Evolutionary conservation across 1,284 basidiomycete species (phyloP), one percentile per base, ranked within the genome.

Genomic region (Tilletia walkeri): DNA sequence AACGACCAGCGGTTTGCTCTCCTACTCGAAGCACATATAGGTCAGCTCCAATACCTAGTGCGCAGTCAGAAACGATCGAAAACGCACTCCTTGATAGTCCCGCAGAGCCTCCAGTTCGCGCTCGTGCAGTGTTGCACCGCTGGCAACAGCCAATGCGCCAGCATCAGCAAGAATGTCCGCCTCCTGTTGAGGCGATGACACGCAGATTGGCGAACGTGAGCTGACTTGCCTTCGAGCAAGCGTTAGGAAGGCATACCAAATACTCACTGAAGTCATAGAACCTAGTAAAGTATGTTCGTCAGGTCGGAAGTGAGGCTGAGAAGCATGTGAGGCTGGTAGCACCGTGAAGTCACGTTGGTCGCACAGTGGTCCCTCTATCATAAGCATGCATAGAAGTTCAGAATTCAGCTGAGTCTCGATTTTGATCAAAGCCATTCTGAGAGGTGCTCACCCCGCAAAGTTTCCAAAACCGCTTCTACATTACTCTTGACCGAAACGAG

Each of bases 261-360:
- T 2, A 45, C 41, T 45, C 41, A 45, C 41, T 1, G 41, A 45
- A 45, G 41, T 45, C 41, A 45, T 45, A 14, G 41, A 14, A 14
- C 41, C 41, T 9, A n/a, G 50, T 18, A 18, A 53, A 18, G 50
- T 24, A 53, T 53, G 20, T 7, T 18, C 50, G 16, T 18, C 16
- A 9, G 50, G 18, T 53, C 50, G 50, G 16, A n/a, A 53, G 16
- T 53, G 50, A 24, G 18, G 59, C 30, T 63, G 59, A 41, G 59
- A 38, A 39, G 59, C 16, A n/a, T 63, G 30, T 4, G 59, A 10
- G 3, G 38, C 59, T 38, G 59, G 59, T 14, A 63, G 59, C 36
- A 63, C 38, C 16, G 59, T 63, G 59, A 63, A 63, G 36, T 63
- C 59, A 9, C 59, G 30, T 39, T 63, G 59, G 20, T 63, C 59